Evolutionary conservation across 768 basidiomycete genomes (phyloP).

Genomic region (Pulveroboletus frians): DNA sequence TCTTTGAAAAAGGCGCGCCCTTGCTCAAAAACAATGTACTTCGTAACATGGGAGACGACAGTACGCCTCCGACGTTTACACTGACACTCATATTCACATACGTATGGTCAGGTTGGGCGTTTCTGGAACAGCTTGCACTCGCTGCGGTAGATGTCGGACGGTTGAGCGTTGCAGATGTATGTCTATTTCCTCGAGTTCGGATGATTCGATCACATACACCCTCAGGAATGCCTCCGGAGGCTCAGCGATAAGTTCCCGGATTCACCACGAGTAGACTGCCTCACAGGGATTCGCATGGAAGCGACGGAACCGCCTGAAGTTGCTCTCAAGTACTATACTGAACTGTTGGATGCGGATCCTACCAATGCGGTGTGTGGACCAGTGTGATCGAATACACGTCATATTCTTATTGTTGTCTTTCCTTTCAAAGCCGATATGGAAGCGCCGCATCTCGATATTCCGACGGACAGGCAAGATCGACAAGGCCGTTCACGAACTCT

Average conservation of each 20-base stretch:
- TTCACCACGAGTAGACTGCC: slow-evolving; percentile 74
- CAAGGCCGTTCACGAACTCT: slow-evolving; percentile 65
- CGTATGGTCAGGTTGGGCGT: slow-evolving; percentile 59
- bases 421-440: slow-evolving; percentile 54
- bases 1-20: slow-evolving; percentile 47
- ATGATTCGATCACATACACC: slow-evolving; percentile 3
- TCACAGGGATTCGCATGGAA: slow-evolving; percentile 78
- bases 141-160: slow-evolving; percentile 75
- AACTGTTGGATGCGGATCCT: slow-evolving; percentile 56
- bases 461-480: slow-evolving; percentile 58
- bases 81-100: neutral
- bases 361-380: slow-evolving; percentile 60
- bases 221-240: slow-evolving; percentile 42
- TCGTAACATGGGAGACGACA: slow-evolving; percentile 50
- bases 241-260: slow-evolving; percentile 65
- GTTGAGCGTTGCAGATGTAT: slow-evolving; percentile 69
- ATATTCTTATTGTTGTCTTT: neutral
- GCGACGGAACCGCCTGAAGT: slow-evolving; percentile 50
- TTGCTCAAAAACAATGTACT: slow-evolving; percentile 46
- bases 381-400: neutral
- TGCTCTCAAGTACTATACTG: slow-evolving; percentile 61
- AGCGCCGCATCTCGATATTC: slow-evolving; percentile 73
- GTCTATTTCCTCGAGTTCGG: slow-evolving; percentile 19
- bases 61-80: slow-evolving; percentile 30
- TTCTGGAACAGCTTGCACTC: slow-evolving; percentile 73